Evolutionary conservation across 257 asterid species (phyloP).

Genomic region (Solanum medicagineum): DNA sequence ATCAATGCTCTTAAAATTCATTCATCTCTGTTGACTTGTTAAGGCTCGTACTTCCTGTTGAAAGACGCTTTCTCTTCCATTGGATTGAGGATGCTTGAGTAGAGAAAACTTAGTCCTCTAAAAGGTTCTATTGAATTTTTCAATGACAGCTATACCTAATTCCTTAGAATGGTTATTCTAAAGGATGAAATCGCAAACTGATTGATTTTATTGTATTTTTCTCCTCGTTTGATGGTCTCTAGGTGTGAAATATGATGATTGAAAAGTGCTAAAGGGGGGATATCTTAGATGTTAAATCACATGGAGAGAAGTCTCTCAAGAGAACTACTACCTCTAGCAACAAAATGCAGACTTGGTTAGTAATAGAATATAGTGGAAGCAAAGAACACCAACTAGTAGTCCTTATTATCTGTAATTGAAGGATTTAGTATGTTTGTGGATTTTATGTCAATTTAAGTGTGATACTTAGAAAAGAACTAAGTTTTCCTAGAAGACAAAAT

Average conservation of each 20-base stretch:
- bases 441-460: neutral
- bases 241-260: neutral
- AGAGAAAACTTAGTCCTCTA: neutral
- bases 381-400: neutral
- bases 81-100: neutral
- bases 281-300: neutral
- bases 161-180: neutral
- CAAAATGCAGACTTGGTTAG: neutral
- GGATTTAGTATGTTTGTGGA: neutral
- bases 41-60: conserved; percentile 42
- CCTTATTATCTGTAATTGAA: neutral
- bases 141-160: neutral
- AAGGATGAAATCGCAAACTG: neutral
- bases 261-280: neutral
- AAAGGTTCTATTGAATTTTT: neutral
- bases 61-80: neutral
- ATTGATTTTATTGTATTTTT: neutral
- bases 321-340: neutral
- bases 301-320: neutral
- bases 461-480: neutral
- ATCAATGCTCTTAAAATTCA: conserved; percentile 55
- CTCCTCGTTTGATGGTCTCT: neutral
- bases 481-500: neutral
- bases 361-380: neutral
- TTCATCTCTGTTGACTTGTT: conserved; percentile 39